phyloP scores from a whole-genome alignment of 2,329 filamentous ascomycete genomes.

The Clonostachys byssicola region DNA sequence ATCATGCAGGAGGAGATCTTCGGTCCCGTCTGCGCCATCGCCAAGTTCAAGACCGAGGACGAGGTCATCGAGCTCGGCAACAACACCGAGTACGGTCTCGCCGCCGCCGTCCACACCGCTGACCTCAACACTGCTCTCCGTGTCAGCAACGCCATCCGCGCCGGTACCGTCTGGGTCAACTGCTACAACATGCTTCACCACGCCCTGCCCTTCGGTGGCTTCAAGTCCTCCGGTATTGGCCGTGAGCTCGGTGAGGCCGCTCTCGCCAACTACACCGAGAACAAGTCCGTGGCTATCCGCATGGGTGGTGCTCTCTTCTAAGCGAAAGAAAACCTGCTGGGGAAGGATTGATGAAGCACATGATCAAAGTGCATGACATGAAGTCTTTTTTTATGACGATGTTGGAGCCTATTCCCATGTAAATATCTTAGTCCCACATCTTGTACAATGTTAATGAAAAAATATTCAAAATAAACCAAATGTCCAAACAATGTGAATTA shows the following conservation, averaged over 20 bases:
- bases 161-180: slow-evolving; percentile 56
- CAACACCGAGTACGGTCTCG: slow-evolving; percentile 72
- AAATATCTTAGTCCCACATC: neutral
- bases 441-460: neutral
- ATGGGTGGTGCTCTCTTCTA: slow-evolving; percentile 13
- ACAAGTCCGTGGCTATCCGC: slow-evolving; percentile 59
- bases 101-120: slow-evolving; percentile 73
- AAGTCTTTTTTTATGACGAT: no score
- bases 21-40: slow-evolving; percentile 74
- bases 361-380: neutral
- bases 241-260: slow-evolving; percentile 70
- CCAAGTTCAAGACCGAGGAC: slow-evolving; percentile 77
- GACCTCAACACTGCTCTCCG: slow-evolving; percentile 76
- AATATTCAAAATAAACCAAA: neutral
- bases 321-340: neutral
- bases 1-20: slow-evolving; percentile 88
- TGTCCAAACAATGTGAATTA: neutral
- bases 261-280: slow-evolving; percentile 63
- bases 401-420: no score
- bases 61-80: slow-evolving; percentile 72
- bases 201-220: slow-evolving; percentile 67
- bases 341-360: neutral
- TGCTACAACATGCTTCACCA: slow-evolving; percentile 41
- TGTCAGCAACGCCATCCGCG: slow-evolving; percentile 67
- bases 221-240: slow-evolving; percentile 75